Percentiles rank a stretch among this genome's conserved stretches.
Evolutionary conservation across 495 filamentous ascomycete genomes (phyloP).

Genomic region (Penicillium robsamsonii): DNA sequence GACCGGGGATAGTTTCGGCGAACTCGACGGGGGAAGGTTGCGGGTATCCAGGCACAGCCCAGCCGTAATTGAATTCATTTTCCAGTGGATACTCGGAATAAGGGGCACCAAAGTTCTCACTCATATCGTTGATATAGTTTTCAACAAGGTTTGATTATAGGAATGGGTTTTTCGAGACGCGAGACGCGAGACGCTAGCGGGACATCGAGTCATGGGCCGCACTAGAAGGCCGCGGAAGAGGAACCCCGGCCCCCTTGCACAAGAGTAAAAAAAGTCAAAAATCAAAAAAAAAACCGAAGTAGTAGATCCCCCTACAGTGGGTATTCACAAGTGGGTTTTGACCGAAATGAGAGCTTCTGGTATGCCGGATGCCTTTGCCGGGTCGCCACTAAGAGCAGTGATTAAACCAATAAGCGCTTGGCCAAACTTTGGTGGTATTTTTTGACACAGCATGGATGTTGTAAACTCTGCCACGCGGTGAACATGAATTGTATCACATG

Average conservation of each 20-base stretch:
- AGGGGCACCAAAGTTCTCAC: constrained; percentile 23
- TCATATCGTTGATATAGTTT: constrained; percentile 23
- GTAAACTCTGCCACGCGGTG: not conserved
- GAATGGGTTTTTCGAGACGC: not conserved
- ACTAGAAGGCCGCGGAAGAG: not conserved
- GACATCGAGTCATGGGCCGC: not conserved
- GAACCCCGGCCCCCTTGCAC: not conserved
- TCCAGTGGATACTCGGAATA: constrained; percentile 22
- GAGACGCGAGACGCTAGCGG: constrained; percentile 10
- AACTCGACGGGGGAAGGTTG: constrained; percentile 15
- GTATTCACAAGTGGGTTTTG: constrained; percentile 13
- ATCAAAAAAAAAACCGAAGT: constrained; percentile 15
- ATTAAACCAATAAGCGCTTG: not conserved
- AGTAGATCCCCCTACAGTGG: not conserved
- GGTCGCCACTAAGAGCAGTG: constrained; percentile 20
- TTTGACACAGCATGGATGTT: not conserved
- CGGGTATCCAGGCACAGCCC: constrained; percentile 20
- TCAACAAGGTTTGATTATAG: not conserved
- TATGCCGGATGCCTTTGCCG: constrained; percentile 41
- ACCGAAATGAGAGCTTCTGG: constrained; percentile 26
- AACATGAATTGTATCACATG: not conserved
- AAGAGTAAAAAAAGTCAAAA: not conserved
- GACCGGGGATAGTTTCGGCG: constrained; percentile 19
- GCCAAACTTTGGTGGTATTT: not conserved
- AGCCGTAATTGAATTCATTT: constrained; percentile 24